phyloP scores from a whole-genome alignment of 1,284 basidiomycete genomes.

The Cutaneotrichosporon dermatis region DNA sequence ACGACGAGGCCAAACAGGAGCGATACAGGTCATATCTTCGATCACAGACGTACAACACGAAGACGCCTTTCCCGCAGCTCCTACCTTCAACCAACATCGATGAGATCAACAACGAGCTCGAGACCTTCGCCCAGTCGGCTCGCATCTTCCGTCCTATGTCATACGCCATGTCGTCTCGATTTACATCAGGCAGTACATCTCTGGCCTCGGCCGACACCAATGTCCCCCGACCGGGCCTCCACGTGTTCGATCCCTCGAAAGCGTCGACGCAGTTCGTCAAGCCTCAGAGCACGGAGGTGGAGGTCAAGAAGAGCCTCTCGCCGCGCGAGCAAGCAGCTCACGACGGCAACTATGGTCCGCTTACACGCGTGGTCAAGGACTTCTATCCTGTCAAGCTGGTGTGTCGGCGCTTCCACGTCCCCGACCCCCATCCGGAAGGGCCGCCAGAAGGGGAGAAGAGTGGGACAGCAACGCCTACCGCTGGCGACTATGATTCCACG shows the following conservation, averaged over 20 bases:
- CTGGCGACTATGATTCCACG: conserved; percentile 12
- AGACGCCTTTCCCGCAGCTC: conserved; percentile 52
- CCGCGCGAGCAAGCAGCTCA: conserved; percentile 75
- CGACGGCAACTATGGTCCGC: conserved; percentile 77
- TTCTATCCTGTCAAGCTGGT: conserved; percentile 79
- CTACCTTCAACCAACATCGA: conserved; percentile 60
- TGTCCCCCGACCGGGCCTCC: conserved; percentile 64
- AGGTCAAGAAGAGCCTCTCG: conserved; percentile 54
- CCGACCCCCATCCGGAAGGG: conserved; percentile 66
- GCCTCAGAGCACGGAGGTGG: conserved; percentile 48
- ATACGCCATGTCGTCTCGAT: conserved; percentile 86
- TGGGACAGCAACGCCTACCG: conserved; percentile 15
- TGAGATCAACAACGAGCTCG: conserved; percentile 73
- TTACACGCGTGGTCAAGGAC: conserved; percentile 67
- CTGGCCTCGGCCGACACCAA: conserved; percentile 55
- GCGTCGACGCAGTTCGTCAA: conserved; percentile 27
- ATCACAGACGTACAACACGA: conserved; percentile 58
- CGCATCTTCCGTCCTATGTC: conserved; percentile 86
- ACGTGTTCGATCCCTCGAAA: conserved; percentile 55
- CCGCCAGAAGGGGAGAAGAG: conserved; percentile 21
- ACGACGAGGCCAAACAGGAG: conserved; percentile 71
- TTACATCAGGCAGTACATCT: conserved; percentile 65
- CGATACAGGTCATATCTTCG: conserved; percentile 79
- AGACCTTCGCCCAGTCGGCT: conserved; percentile 81
- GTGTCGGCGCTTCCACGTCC: conserved; percentile 89